Base-by-base conservation (phyloP, 768 basidiomycete species). In the Lactarius indigo region DNA sequence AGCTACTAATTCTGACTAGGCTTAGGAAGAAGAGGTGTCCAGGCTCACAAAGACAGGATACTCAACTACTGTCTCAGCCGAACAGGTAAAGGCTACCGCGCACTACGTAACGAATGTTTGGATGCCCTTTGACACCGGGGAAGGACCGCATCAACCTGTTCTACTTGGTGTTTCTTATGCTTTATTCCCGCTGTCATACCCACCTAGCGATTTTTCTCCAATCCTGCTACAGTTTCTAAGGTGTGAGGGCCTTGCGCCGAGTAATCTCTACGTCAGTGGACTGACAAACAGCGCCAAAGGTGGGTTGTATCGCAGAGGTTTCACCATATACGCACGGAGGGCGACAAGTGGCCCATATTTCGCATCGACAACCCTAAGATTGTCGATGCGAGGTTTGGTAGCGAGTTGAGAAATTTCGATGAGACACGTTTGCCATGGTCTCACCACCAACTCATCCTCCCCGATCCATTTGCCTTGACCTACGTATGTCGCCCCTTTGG, bases 371-470 rank as follows among this genome's bases (percentile, higher is more conserved):
- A 23, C 30, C 61, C 57, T 28, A 54, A 59, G 33, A 30, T 57
- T 6, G 8, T 58, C 23, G 30, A 60, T 17, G 44, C n/a, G 18
- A 35, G 50, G 31, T 63, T 60, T 47, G 50, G 50, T 56, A 52
- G 5, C 28, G 63, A 64, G 54, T 37, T 64, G 26, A 30, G 26
- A 50, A 33, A 44, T 35, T 69, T 69, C 35, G 47, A 58, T 28
- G 65, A 41, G 31, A 57, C 56, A 50, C 52, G 26, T 26, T 35
- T 15, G 9, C 61, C 69, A 9, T 70, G 69, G 69, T 61, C 63
- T 44, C 60, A 33, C 47, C 69, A 70, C 35, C 69, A 70, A 39
- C 69, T 70, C 23, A 64, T 70, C 61, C 60, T 68, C 3, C 67
- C 68, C 37, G 69, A 70, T 58, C 69, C 67, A 18, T 70, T 65